phyloP scores from a whole-genome alignment of 108 stramenopile genomes.

The Fistulifera pelliculosa region DNA sequence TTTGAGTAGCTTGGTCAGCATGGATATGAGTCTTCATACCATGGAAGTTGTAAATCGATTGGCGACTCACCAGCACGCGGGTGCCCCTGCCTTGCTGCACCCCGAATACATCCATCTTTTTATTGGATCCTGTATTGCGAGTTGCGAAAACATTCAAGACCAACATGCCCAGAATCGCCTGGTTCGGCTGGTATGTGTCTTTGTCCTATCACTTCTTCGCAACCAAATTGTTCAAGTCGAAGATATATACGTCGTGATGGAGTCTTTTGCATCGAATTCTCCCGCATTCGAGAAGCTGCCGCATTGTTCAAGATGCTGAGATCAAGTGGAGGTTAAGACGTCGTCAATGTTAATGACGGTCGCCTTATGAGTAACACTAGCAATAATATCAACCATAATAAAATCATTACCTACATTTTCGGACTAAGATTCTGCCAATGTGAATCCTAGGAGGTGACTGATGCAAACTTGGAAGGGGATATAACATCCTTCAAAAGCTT shows the following conservation, averaged over 20 bases:
- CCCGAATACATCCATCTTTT: slow-evolving; percentile 95
- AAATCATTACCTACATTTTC: too few relatives aligned
- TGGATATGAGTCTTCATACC: slow-evolving; percentile 94
- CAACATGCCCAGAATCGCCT: slow-evolving; percentile 90
- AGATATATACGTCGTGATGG: slow-evolving; percentile 91
- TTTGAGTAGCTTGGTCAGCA: slow-evolving; percentile 87
- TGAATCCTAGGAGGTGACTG: too few relatives aligned
- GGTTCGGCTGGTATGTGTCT: slow-evolving; percentile 95
- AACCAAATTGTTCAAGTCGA: slow-evolving; percentile 89
- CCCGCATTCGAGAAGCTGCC: slow-evolving; percentile 90
- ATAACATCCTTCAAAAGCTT: too few relatives aligned
- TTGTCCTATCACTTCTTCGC: slow-evolving; percentile 89
- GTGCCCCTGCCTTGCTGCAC: slow-evolving; percentile 41
- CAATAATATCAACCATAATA: too few relatives aligned
- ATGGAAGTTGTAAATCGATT: slow-evolving; percentile 96
- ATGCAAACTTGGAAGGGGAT: too few relatives aligned
- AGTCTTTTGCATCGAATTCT: slow-evolving; percentile 97
- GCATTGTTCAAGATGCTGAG: slow-evolving; percentile 81
- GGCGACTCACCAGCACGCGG: slow-evolving; percentile 32
- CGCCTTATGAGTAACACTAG: too few relatives aligned
- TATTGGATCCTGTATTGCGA: slow-evolving; percentile 91
- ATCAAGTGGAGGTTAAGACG: too few relatives aligned
- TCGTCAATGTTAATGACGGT: too few relatives aligned
- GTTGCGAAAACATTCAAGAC: slow-evolving; percentile 89
- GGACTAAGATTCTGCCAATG: too few relatives aligned